These are phyloP conservation scores for Microbotryum saponariae DNA, from an alignment of 1,284 basidiomycete genomes.

Conservation along the genomic window DNA sequence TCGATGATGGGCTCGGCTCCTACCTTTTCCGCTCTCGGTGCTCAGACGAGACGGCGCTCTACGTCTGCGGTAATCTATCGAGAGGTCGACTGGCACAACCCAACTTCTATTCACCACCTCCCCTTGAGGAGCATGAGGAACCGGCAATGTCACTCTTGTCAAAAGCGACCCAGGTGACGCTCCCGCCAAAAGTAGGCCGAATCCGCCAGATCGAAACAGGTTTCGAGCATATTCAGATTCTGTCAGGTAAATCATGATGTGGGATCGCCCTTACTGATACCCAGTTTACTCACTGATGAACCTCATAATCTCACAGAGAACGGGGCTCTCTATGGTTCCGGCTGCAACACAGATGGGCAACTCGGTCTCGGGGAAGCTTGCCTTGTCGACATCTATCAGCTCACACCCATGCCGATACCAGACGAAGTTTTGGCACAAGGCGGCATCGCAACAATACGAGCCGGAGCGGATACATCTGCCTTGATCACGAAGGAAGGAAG, in stretches of 20 bases:
- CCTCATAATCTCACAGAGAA: conserved; percentile 7
- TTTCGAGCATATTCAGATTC: conserved; percentile 31
- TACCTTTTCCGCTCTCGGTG: neutral
- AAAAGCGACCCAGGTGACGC: conserved; percentile 13
- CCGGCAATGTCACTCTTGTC: conserved; percentile 25
- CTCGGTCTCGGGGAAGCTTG: conserved; percentile 17
- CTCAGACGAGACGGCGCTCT: conserved; percentile 19
- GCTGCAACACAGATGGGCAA: conserved; percentile 36
- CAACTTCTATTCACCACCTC: conserved; percentile 2
- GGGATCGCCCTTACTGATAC: neutral
- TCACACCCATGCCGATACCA: conserved; percentile 19
- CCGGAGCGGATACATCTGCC: conserved; percentile 32
- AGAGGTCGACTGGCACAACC: conserved; percentile 22
- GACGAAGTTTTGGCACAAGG: conserved; percentile 11
- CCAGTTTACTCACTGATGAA: neutral
- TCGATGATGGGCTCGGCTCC: too few species aligned
- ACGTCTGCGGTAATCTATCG: conserved; percentile 17
- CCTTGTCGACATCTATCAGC: conserved; percentile 18
- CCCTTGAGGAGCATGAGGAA: conserved; percentile 4
- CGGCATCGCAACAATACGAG: conserved; percentile 16
- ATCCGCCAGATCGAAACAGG: conserved; percentile 28
- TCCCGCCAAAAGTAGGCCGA: neutral
- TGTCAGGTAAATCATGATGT: conserved; percentile 22
- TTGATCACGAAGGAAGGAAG: conserved; percentile 26
- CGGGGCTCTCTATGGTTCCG: conserved; percentile 29